phyloP scores from a whole-genome alignment of 2,329 filamentous ascomycete genomes.

The Ophiostoma pallidulum region DNA sequence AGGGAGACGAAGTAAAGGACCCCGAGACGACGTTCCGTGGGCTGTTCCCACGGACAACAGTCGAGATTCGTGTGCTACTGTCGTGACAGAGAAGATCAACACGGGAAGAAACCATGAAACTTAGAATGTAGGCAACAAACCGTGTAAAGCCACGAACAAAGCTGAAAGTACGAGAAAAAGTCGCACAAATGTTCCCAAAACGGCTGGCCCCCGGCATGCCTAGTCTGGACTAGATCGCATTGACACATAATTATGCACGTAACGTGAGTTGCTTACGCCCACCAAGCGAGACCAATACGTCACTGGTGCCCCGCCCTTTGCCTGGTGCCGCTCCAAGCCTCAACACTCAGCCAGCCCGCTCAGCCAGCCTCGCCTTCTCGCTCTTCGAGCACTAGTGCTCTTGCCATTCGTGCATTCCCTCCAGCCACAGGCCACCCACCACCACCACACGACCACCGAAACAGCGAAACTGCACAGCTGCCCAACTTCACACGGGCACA shows the following conservation, averaged over 20 bases:
- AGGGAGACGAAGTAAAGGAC: constrained; percentile 21
- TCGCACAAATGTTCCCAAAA: too few species aligned
- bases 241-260: constrained; percentile 1
- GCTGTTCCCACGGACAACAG: constrained; percentile 49
- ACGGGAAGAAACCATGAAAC: too few species aligned
- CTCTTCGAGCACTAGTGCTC: not conserved
- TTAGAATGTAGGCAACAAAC: too few species aligned
- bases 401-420: not conserved
- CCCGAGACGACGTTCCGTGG: constrained; percentile 25
- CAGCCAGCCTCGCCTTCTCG: constrained; percentile 10
- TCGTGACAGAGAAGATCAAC: constrained; percentile 28
- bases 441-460: too few species aligned
- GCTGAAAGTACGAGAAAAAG: too few species aligned
- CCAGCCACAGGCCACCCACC: not conserved
- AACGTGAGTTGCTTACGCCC: not conserved
- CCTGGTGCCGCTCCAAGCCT: too few species aligned
- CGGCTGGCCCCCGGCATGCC: too few species aligned
- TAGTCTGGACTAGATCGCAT: not conserved
- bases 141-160: not conserved
- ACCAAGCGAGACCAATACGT: constrained; percentile 10
- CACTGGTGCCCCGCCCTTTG: constrained; percentile 14
- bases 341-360: not conserved
- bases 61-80: constrained; percentile 50
- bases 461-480: not conserved
- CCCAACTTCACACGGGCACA: constrained; percentile 2